These are phyloP conservation scores for Ogataea wickerhamii DNA, from an alignment of 805 yeast species.

Conservation along the genomic window DNA sequence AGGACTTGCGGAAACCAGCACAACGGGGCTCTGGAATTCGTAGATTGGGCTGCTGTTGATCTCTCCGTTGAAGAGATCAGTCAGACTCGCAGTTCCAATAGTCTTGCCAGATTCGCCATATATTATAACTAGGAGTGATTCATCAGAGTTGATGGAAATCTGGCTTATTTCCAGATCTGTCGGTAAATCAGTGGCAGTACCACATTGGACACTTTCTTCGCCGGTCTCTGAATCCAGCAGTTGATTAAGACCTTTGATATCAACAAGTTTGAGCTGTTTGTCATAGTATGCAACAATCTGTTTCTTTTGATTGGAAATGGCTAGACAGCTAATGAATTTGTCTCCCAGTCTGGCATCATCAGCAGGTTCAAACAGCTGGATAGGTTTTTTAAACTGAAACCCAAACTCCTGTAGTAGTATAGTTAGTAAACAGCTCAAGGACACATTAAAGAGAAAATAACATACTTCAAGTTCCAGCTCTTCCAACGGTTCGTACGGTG, in stretches of 20 bases:
- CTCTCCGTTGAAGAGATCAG: conserved; percentile 2
- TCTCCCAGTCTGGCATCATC: conserved; percentile 3
- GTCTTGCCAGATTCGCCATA: conserved; percentile 6
- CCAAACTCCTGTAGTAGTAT: conserved; percentile 24
- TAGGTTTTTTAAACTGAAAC: conserved; percentile 25
- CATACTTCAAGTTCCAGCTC: conserved; percentile 25
- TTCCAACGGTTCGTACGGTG: conserved; percentile 9
- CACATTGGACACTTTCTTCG: conserved; percentile 4
- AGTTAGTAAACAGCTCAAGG: no score
- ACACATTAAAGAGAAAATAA: conserved; percentile 2
- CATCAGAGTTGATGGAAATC: conserved; percentile 21
- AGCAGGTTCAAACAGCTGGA: conserved; percentile 23
- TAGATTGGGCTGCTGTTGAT: not conserved
- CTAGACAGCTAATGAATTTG: conserved; percentile 18
- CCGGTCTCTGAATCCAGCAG: conserved; percentile 14
- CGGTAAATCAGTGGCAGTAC: conserved; percentile 1
- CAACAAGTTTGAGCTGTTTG: conserved; percentile 17
- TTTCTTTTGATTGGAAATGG: conserved; percentile 18
- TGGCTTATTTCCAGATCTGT: conserved; percentile 15
- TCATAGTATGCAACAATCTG: conserved; percentile 21
- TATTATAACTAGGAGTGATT: conserved; percentile 16
- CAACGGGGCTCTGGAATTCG: conserved; percentile 3
- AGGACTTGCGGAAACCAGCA: conserved; percentile 3
- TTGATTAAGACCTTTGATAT: conserved; percentile 15
- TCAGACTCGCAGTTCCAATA: conserved; percentile 5